Evolutionary conservation across 192 early-diverging fungal genomes (phyloP).

Genomic region (Hyaloraphidium curvatum): DNA sequence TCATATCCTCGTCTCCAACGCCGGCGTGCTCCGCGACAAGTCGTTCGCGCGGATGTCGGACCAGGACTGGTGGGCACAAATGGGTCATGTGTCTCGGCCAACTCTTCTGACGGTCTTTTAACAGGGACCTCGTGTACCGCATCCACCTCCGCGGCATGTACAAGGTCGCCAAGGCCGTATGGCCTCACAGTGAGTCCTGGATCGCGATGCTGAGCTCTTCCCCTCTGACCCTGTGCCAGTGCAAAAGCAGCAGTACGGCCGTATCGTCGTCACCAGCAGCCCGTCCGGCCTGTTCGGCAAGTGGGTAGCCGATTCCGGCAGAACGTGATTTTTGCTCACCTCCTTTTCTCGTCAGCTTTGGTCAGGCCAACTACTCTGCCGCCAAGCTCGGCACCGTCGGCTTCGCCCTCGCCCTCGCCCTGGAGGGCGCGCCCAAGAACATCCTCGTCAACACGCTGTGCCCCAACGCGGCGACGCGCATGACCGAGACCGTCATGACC

Average conservation of each 20-base stretch:
- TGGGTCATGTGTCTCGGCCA: conserved; percentile 33
- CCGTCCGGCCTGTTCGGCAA: conserved; percentile 86
- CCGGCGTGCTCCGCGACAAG: conserved; percentile 91
- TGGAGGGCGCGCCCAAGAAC: not conserved
- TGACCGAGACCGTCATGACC: conserved; percentile 27
- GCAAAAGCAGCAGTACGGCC: conserved; percentile 79
- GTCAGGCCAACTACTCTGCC: conserved; percentile 81
- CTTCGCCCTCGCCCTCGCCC: not conserved
- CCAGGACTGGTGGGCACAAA: conserved; percentile 86
- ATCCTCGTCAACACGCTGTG: not conserved
- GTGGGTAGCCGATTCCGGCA: too few species aligned
- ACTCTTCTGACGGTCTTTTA: not conserved
- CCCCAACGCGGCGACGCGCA: not conserved
- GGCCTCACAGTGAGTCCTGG: conserved; percentile 42
- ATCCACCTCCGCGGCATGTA: conserved; percentile 51
- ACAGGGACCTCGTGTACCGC: not conserved
- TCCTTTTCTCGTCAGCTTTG: conserved; percentile 16
- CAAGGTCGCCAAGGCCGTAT: conserved; percentile 88
- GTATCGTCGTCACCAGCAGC: conserved; percentile 85
- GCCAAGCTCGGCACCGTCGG: not conserved
- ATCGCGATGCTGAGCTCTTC: not conserved
- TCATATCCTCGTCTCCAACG: conserved; percentile 82
- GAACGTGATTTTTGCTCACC: not conserved
- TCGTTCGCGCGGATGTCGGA: conserved; percentile 81
- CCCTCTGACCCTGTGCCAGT: conserved; percentile 8